Evolutionary conservation across 768 basidiomycete genomes (phyloP), one percentile per base, ranked within the genome.

Genomic region (Multifurca ochricompacta): DNA sequence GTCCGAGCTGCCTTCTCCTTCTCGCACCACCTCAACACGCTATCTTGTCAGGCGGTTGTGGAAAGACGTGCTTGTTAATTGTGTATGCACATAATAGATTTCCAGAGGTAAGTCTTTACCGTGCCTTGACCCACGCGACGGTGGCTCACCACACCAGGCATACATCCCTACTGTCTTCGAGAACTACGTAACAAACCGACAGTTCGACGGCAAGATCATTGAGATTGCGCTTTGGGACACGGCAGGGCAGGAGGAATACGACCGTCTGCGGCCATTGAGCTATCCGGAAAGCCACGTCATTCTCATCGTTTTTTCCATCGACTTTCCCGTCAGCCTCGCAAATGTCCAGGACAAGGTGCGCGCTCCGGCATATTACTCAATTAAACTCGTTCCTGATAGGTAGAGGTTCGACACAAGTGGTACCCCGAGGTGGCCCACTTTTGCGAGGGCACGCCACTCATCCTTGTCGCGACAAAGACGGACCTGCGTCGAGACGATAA

Each of bases 221-320:
- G 91, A 96, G 65, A 79, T 99, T 39, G 95, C 96, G n/a, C 76
- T 99, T 16, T 99, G 95, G 92, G 93, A 97, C 70, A 97, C 93
- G 1, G 93, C 93, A 1, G 93, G 93, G 25, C 93, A 96, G 68
- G 93, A 97, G 71, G 93, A 97, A 72, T 97, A 96, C 70, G 91
- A 94, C 68, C 79, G 88, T 59, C 77, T 93, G 52, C 78, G 89
- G 61, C 88, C 89, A 18, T 74, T 92, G 59, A 87, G 85, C 67
- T 91, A 92, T 62, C 88, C 90, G 18, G 89, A 92, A 69, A 87
- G 83, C 74, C 80, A 91, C 65, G 88, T 91, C 55, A 91, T 95
- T 63, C 85, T 95, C 62, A 89, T 95, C 62, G 91, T 94, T 27
- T 96, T 95, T 74, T 91, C 90, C 10, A 74, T 94, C 67, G 91